A percentile compares a stretch with the other conserved stretches of the same genome.
Conservation (phyloP, 768 basidiomycete genomes). For the Psilocybe cyanescens region DNA sequence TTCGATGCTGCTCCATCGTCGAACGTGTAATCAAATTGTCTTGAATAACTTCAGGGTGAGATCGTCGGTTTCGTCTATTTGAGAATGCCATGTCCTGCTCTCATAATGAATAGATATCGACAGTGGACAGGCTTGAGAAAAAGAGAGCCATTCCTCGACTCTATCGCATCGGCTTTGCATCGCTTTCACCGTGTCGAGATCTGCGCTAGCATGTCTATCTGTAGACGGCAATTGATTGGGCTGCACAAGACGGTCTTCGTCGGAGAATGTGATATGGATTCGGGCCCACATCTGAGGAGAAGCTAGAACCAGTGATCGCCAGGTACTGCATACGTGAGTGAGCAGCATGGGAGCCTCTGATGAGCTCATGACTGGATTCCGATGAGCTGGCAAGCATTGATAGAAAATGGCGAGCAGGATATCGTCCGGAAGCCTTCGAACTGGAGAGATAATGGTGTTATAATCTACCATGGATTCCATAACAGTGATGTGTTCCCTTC, state of each 20-base stretch:
- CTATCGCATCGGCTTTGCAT: neutral
- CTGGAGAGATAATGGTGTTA: neutral
- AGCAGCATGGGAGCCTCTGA: neutral
- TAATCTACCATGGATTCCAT: neutral
- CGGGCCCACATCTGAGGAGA: neutral
- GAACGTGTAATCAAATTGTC: neutral
- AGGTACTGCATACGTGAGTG: neutral
- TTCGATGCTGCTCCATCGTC: neutral
- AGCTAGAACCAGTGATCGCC: neutral
- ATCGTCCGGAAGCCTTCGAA: neutral
- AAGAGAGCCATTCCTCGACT: neutral
- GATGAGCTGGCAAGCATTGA: neutral
- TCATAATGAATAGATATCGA: neutral
- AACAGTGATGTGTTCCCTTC: neutral
- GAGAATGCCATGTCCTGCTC: neutral
- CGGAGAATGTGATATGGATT: neutral
- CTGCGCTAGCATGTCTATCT: neutral
- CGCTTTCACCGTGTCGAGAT: neutral
- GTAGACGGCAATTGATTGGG: neutral
- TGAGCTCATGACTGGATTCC: neutral
- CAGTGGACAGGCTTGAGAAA: neutral
- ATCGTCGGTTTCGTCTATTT: neutral
- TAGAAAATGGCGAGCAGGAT: neutral
- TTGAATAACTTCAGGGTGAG: neutral
- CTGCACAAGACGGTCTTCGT: neutral